A percentile compares a stretch with the other conserved stretches of the same genome.
Conservation (phyloP, 257 asterid species). For the Capsicum pubescens region DNA sequence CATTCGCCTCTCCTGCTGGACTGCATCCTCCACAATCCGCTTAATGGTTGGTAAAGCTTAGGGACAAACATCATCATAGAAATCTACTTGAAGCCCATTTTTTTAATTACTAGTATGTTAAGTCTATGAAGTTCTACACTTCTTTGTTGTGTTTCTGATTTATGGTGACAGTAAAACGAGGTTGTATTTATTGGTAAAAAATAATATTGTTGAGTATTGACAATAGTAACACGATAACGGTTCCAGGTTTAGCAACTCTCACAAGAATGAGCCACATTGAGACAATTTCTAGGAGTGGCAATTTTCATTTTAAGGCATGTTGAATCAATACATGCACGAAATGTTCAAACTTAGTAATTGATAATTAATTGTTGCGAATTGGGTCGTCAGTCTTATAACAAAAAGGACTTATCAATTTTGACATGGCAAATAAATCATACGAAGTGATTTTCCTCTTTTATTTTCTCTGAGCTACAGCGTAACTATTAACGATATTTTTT, state of each 20-base stretch:
- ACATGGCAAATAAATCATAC: background rate
- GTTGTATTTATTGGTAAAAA: background rate
- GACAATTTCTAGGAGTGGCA: background rate
- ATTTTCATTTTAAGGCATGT: background rate
- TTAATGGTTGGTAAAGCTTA: slow-evolving; percentile 45
- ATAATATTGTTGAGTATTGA: background rate
- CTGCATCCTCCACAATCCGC: slow-evolving; percentile 42
- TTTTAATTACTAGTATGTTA: background rate
- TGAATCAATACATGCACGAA: background rate
- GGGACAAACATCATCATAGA: slow-evolving; percentile 32
- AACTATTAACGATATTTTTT: too few relatives aligned
- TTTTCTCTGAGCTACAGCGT: too few relatives aligned
- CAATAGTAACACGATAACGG: background rate
- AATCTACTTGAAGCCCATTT: background rate
- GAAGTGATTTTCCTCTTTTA: background rate
- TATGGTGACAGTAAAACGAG: background rate
- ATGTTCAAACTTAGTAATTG: background rate
- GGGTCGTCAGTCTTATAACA: background rate
- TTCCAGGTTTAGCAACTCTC: background rate
- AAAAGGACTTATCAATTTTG: background rate
- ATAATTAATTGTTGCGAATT: background rate
- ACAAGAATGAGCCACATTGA: background rate
- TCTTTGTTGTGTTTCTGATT: background rate
- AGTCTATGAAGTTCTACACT: background rate
- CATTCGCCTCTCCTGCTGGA: slow-evolving; percentile 44